Percentiles rank a stretch among this genome's conserved stretches.
phyloP scores from a whole-genome alignment of 1,284 basidiomycete genomes.

The Papiliotrema flavescens region DNA sequence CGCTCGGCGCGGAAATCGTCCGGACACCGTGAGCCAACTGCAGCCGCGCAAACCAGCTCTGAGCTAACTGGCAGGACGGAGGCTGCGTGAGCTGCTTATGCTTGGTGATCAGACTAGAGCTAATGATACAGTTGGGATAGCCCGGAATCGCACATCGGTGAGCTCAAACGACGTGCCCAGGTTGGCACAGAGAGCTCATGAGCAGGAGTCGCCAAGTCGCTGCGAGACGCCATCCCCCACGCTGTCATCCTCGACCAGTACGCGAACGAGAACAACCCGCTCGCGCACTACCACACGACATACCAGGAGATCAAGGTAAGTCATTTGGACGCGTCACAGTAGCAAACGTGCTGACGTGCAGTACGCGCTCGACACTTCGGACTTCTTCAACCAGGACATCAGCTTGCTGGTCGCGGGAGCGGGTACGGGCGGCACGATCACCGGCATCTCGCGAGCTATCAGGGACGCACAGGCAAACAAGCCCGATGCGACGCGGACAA shows the following conservation, averaged over 20 bases:
- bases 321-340: too few species aligned
- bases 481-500: conserved; percentile 16
- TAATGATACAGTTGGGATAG: conserved; percentile 44
- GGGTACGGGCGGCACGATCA: conserved; percentile 92
- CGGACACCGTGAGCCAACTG: conserved; percentile 73
- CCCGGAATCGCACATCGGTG: conserved; percentile 86
- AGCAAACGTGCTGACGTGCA: too few species aligned
- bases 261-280: conserved; percentile 68
- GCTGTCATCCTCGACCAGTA: conserved; percentile 92
- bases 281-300: conserved; percentile 82
- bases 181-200: neutral
- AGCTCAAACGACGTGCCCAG: conserved; percentile 24
- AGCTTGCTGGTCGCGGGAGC: conserved; percentile 83
- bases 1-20: conserved; percentile 88
- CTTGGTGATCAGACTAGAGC: neutral
- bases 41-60: neutral
- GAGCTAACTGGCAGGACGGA: conserved; percentile 27
- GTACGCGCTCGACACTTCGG: conserved; percentile 46
- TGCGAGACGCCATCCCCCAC: conserved; percentile 74
- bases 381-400: conserved; percentile 56
- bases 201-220: conserved; percentile 71
- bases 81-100: conserved; percentile 28
- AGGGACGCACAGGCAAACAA: conserved; percentile 55
- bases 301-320: conserved; percentile 78
- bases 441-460: conserved; percentile 77